Percentiles rank a stretch among this genome's conserved stretches.
Evolutionary conservation across 345 rosid genomes (phyloP).

Genomic region (Pistacia vera): DNA sequence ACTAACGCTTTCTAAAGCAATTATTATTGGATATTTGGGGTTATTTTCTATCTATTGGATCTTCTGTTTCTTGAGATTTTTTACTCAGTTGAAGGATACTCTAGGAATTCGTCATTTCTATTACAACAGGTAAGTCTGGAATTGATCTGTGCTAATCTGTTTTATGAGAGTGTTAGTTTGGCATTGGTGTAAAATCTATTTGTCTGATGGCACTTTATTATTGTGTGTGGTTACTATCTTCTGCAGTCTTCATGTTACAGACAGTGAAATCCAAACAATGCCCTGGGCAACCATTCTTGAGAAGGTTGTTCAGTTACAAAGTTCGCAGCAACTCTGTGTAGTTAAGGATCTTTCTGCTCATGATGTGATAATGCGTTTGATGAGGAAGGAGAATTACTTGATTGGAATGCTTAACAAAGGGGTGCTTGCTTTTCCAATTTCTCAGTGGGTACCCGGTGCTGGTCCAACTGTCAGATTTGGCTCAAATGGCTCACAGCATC

Average conservation of each 20-base stretch:
- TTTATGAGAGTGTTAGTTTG: conserved; percentile 11
- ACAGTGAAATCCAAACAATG: conserved; percentile 89
- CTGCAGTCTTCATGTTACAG: conserved; percentile 91
- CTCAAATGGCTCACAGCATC: conserved; percentile 52
- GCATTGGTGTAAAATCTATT: neutral
- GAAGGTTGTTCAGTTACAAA: conserved; percentile 84
- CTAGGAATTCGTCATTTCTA: conserved; percentile 84
- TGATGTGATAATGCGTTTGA: conserved; percentile 90
- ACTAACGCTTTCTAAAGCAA: conserved; percentile 75
- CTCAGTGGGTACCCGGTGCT: conserved; percentile 89
- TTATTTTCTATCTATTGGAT: conserved; percentile 83
- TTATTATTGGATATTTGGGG: conserved; percentile 86
- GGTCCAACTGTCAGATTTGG: conserved; percentile 75
- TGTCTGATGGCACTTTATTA: neutral
- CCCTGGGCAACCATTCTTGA: conserved; percentile 94
- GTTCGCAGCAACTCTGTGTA: conserved; percentile 78
- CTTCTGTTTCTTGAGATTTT: conserved; percentile 92
- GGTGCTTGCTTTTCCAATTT: conserved; percentile 85
- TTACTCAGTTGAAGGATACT: conserved; percentile 83
- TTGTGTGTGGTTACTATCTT: conserved; percentile 16
- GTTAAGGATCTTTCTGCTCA: conserved; percentile 98
- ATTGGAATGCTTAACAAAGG: conserved; percentile 99
- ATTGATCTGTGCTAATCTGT: conserved; percentile 9
- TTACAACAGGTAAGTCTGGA: conserved; percentile 60
- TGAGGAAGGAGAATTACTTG: conserved; percentile 98